Conservation (phyloP, 202 grass and related monocot genomes). For the Digitaria exilis region DNA sequence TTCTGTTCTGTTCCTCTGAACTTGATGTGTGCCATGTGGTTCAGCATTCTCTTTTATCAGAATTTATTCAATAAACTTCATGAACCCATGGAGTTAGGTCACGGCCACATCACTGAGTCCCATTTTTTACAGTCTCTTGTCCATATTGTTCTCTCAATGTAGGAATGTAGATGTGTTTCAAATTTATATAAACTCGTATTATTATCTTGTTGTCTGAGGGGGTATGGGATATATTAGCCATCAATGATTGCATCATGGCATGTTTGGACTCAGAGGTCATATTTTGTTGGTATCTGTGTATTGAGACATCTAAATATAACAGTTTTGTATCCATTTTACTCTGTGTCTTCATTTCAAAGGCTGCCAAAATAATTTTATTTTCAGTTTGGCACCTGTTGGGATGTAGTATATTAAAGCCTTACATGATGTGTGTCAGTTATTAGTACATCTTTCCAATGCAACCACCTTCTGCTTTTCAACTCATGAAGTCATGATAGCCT, state of each 20-base stretch:
- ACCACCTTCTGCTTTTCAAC: not conserved
- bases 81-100: not conserved
- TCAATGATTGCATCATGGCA: conserved; percentile 20
- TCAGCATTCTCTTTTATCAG: conserved; percentile 16
- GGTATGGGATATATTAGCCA: conserved; percentile 21
- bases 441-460: not conserved
- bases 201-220: conserved; percentile 29
- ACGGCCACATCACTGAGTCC: not conserved
- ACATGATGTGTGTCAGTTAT: not conserved
- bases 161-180: not conserved
- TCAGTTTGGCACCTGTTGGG: conserved; percentile 1
- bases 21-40: not conserved
- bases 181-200: conserved; percentile 20
- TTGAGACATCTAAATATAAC: not conserved
- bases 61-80: not conserved
- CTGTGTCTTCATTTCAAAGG: conserved; percentile 17
- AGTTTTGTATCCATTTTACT: not conserved
- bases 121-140: not conserved
- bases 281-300: conserved; percentile 20
- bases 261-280: conserved; percentile 4
- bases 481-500: not conserved
- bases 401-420: conserved; percentile 4
- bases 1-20: not conserved
- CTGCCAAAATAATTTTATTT: not conserved
- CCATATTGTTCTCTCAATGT: not conserved